These are phyloP conservation scores for Metarhizium humberi DNA, from an alignment of 2,329 filamentous ascomycete genomes.

Conservation along the genomic window DNA sequence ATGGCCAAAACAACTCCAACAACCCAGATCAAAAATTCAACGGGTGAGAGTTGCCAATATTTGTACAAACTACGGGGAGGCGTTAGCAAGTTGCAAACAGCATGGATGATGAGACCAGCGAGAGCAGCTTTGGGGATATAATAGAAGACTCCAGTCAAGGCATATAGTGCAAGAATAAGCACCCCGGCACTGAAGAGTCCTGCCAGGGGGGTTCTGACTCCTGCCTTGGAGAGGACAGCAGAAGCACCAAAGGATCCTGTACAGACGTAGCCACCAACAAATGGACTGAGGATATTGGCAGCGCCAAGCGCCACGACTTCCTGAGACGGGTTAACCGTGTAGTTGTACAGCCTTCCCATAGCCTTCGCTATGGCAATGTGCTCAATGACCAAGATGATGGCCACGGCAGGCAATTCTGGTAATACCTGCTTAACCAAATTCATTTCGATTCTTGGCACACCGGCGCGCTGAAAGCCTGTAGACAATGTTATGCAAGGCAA, in stretches of 20 bases:
- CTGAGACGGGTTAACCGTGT: constrained; percentile 69
- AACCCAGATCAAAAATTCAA: constrained; percentile 69
- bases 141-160: constrained; percentile 67
- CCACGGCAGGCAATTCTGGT: constrained; percentile 57
- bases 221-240: constrained; percentile 77
- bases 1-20: constrained; percentile 54
- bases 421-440: constrained; percentile 48
- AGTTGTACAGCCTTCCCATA: constrained; percentile 71
- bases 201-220: constrained; percentile 69
- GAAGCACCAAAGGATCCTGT: constrained; percentile 52
- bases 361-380: constrained; percentile 81
- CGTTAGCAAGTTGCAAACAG: constrained; percentile 67
- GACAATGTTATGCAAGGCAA: constrained; percentile 8
- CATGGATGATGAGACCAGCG: constrained; percentile 73
- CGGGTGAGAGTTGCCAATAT: constrained; percentile 67
- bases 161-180: constrained; percentile 70
- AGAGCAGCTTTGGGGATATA: constrained; percentile 68
- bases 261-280: constrained; percentile 49
- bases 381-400: constrained; percentile 72
- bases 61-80: constrained; percentile 65
- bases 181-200: constrained; percentile 70
- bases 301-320: constrained; percentile 72
- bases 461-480: constrained; percentile 53
- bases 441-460: constrained; percentile 45
- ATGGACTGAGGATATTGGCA: constrained; percentile 65